phyloP scores from a whole-genome alignment of 2,329 filamentous ascomycete genomes.

The Chalaropsis ovoidea region DNA sequence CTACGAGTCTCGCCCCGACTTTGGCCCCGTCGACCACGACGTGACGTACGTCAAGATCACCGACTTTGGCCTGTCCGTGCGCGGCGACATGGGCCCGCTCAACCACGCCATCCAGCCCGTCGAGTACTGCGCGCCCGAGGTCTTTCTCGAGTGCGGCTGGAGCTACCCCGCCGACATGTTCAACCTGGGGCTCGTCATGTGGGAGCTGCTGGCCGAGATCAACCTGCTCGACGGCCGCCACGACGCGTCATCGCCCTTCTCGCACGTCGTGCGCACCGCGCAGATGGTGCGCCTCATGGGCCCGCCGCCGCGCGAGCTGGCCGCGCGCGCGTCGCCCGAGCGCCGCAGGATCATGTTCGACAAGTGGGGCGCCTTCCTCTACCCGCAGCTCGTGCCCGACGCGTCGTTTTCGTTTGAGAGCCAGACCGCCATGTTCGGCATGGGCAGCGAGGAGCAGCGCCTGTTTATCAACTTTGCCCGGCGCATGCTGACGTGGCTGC shows the following conservation, averaged over 20 bases:
- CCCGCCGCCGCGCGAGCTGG: slow-evolving; percentile 29
- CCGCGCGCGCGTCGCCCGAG: slow-evolving; percentile 26
- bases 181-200: slow-evolving; percentile 31
- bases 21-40: slow-evolving; percentile 28
- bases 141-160: slow-evolving; percentile 31
- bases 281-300: slow-evolving; percentile 31
- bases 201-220: slow-evolving; percentile 30
- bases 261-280: slow-evolving; percentile 29
- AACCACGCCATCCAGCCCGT: slow-evolving; percentile 30
- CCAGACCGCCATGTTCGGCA: slow-evolving; percentile 21
- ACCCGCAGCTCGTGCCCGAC: slow-evolving; percentile 23
- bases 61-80: slow-evolving; percentile 30
- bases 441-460: slow-evolving; percentile 27
- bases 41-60: slow-evolving; percentile 27
- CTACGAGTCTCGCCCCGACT: slow-evolving; percentile 26
- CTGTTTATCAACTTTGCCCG: slow-evolving; percentile 30
- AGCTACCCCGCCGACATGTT: slow-evolving; percentile 30
- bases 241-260: slow-evolving; percentile 27
- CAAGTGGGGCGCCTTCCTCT: slow-evolving; percentile 19
- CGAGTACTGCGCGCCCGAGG: slow-evolving; percentile 31
- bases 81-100: slow-evolving; percentile 27
- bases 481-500: slow-evolving; percentile 31
- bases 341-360: slow-evolving; percentile 23
- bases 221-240: slow-evolving; percentile 28
- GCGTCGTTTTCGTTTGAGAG: slow-evolving; percentile 22